Conservation (phyloP, 352 stramenopile genomes). For the Globisporangium carolinianum region DNA sequence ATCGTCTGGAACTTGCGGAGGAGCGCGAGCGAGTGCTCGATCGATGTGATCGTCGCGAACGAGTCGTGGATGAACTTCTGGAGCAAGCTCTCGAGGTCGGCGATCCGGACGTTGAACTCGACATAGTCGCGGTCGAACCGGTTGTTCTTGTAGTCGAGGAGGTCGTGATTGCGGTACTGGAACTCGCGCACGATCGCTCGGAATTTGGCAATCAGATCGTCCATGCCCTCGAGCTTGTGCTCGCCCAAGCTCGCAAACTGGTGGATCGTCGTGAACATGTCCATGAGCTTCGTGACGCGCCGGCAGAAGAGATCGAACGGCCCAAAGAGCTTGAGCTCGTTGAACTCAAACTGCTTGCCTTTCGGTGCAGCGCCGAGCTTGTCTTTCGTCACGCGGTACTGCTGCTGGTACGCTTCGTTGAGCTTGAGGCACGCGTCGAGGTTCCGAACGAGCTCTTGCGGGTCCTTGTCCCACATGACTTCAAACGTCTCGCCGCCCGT, state of each 20-base stretch:
- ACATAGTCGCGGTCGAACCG: constrained; percentile 96
- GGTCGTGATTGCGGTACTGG: constrained; percentile 93
- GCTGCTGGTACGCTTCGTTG: constrained; percentile 97
- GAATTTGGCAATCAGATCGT: constrained; percentile 91
- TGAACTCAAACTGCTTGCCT: constrained; percentile 98
- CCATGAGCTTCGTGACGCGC: constrained; percentile 97
- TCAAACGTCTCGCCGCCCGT: constrained; percentile 79
- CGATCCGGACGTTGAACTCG: constrained; percentile 94
- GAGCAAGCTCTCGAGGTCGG: constrained; percentile 93
- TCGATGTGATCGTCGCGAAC: constrained; percentile 98
- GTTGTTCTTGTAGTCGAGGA: constrained; percentile 99
- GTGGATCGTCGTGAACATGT: constrained; percentile 99
- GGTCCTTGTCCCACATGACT: constrained; percentile 93
- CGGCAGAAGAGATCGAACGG: constrained; percentile 98
- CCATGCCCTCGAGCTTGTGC: constrained; percentile 91
- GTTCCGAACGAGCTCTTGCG: constrained; percentile 91
- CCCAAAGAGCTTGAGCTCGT: constrained; percentile 98
- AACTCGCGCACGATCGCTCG: constrained; percentile 96
- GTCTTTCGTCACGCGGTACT: constrained; percentile 96
- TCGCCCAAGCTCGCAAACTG: constrained; percentile 91
- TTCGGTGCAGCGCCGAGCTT: constrained; percentile 94
- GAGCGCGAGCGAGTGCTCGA: constrained; percentile 95
- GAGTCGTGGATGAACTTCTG: constrained; percentile 99
- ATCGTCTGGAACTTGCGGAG: constrained; percentile 98
- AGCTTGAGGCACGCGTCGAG: constrained; percentile 96